A percentile compares a stretch with the other conserved stretches of the same genome.
Evolutionary conservation across 2,329 filamentous ascomycete species (phyloP).

Genomic region (Colletotrichum sp.): DNA sequence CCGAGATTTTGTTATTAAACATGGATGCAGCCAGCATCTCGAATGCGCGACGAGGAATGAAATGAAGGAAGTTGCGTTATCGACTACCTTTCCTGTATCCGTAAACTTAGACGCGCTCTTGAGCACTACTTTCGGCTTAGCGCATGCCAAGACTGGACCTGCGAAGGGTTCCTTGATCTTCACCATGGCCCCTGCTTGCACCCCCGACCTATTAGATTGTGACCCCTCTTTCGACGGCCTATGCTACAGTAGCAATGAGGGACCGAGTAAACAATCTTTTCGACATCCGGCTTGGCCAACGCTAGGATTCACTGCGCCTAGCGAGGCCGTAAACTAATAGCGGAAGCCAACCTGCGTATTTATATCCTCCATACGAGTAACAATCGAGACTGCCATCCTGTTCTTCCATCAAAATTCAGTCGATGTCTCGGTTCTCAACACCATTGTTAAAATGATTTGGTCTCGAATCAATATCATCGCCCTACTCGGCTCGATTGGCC

Average conservation of each 20-base stretch:
- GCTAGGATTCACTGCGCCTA: accelerated
- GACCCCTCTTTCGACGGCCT: background rate
- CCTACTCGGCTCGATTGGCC: background rate
- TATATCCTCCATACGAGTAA: no score
- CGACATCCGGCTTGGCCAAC: background rate
- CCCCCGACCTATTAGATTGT: background rate
- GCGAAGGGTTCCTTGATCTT: background rate
- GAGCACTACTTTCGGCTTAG: background rate
- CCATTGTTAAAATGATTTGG: background rate
- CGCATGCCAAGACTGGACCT: background rate
- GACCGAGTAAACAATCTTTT: background rate
- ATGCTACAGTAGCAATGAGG: background rate
- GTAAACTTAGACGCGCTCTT: background rate
- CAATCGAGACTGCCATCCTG: no score
- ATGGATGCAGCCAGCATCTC: background rate
- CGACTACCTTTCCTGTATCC: background rate
- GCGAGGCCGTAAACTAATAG: background rate
- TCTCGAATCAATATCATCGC: background rate
- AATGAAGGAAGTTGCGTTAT: background rate
- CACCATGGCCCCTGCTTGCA: background rate
- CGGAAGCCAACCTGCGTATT: no score
- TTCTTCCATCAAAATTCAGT: no score
- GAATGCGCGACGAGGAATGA: background rate
- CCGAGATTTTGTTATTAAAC: background rate
- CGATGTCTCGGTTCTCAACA: no score